A percentile compares a stretch with the other conserved stretches of the same genome.
phyloP scores from a whole-genome alignment of 257 asterid genomes.

The Solanum megistacrolobum region DNA sequence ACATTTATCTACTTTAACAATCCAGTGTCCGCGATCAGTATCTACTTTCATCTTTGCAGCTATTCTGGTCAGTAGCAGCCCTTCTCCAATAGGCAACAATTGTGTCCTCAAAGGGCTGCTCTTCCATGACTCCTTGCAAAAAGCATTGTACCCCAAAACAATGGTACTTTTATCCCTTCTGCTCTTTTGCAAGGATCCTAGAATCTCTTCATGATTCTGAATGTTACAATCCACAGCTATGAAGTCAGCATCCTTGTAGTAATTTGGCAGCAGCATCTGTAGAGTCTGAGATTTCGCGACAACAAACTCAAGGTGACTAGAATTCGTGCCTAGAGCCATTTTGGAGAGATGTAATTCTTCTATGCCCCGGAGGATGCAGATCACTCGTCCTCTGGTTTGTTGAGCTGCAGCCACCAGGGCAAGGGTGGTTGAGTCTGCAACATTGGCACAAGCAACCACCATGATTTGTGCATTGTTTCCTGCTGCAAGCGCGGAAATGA shows the following conservation, averaged over 20 bases:
- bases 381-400: constrained; percentile 64
- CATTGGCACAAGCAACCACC: constrained; percentile 46
- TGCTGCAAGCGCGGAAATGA: constrained; percentile 83
- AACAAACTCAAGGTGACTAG: constrained; percentile 32
- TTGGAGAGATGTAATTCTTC: constrained; percentile 29
- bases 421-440: constrained; percentile 51
- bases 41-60: constrained; percentile 9
- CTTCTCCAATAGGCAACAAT: constrained; percentile 78
- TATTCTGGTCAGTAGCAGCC: constrained; percentile 45
- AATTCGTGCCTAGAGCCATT: constrained; percentile 11
- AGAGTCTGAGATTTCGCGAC: constrained; percentile 31
- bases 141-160: constrained; percentile 70
- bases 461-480: constrained; percentile 64
- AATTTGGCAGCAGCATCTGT: constrained; percentile 9
- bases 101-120: constrained; percentile 33
- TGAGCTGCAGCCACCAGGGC: constrained; percentile 76
- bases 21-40: constrained; percentile 35
- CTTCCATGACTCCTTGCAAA: constrained; percentile 53
- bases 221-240: constrained; percentile 65
- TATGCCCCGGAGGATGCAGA: constrained; percentile 48
- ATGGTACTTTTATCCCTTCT: constrained; percentile 7
- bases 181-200: constrained; percentile 25
- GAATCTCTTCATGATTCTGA: constrained; percentile 42
- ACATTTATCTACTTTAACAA: constrained; percentile 62
- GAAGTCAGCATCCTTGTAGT: constrained; percentile 48